Evolutionary conservation across 352 stramenopile genomes (phyloP).

Genomic region (Albugo laibachii): DNA sequence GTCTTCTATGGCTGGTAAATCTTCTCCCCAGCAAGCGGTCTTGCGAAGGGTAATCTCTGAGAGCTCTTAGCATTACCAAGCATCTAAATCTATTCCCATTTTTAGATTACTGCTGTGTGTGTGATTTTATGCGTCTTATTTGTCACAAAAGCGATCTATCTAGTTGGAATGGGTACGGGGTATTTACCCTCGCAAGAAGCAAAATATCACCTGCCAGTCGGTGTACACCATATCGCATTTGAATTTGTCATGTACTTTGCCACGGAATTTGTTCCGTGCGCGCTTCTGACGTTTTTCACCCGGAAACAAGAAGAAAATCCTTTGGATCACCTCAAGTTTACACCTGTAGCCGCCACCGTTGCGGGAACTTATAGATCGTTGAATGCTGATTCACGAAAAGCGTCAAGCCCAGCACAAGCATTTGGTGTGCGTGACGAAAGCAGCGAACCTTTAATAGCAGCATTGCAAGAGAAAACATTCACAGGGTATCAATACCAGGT

Average conservation of each 20-base stretch:
- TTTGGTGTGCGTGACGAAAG: no score
- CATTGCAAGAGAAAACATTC: no score
- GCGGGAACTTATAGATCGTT: no score
- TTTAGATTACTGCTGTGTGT: constrained; percentile 54
- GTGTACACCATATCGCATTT: constrained; percentile 44
- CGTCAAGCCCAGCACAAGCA: no score
- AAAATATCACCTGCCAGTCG: constrained; percentile 34
- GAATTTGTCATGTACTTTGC: constrained; percentile 51
- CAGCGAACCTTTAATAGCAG: no score
- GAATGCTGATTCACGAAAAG: no score
- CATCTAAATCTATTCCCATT: neutral
- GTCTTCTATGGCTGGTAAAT: no score
- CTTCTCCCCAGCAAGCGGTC: constrained; percentile 36
- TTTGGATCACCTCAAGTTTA: no score
- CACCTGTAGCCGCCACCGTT: no score
- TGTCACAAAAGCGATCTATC: constrained; percentile 34
- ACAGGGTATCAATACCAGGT: no score
- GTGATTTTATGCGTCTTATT: constrained; percentile 54
- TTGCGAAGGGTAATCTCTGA: constrained; percentile 24
- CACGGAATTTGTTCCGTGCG: constrained; percentile 51
- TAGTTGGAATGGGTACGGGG: constrained; percentile 45
- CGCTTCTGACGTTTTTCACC: constrained; percentile 46
- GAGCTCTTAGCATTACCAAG: constrained; percentile 2
- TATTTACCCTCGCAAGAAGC: constrained; percentile 37
- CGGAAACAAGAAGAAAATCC: constrained; percentile 3